Percentiles rank a stretch among this genome's conserved stretches.
Evolutionary conservation across 441 rosid genomes (phyloP).

Genomic region (Hypseocharis bilobata): DNA sequence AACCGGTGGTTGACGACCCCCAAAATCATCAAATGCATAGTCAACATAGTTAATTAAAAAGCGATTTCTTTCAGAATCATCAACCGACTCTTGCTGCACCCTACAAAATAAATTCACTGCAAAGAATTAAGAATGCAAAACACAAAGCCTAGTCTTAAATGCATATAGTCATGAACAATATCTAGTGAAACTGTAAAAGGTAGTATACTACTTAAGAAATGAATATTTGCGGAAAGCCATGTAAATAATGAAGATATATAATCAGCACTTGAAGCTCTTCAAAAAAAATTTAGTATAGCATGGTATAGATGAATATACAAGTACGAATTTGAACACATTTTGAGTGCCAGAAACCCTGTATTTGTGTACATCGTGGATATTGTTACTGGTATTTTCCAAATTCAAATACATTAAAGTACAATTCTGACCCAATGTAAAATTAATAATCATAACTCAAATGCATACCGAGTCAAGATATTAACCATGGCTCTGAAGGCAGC

Average conservation of each 20-base stretch:
- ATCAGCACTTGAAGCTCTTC: slow-evolving; percentile 5
- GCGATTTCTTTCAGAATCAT: slow-evolving; percentile 91
- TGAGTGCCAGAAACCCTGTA: neutral
- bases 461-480: slow-evolving; percentile 89
- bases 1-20: slow-evolving; percentile 95
- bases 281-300: neutral
- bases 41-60: slow-evolving; percentile 88
- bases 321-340: neutral
- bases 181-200: neutral
- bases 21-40: slow-evolving; percentile 98
- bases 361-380: neutral
- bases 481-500: slow-evolving; percentile 99
- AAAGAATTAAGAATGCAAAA: slow-evolving; percentile 16
- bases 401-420: neutral
- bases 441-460: slow-evolving; percentile 13
- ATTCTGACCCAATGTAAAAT: neutral
- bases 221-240: neutral
- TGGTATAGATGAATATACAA: neutral
- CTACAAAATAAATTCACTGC: slow-evolving; percentile 33
- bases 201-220: neutral
- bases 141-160: slow-evolving; percentile 6
- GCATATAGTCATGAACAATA: neutral
- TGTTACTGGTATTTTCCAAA: too few relatives aligned
- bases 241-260: neutral
- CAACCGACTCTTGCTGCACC: slow-evolving; percentile 97